phyloP scores from a whole-genome alignment of 228 moss, liverwort and hornwort genomes.

The Sphagnum fallax region DNA sequence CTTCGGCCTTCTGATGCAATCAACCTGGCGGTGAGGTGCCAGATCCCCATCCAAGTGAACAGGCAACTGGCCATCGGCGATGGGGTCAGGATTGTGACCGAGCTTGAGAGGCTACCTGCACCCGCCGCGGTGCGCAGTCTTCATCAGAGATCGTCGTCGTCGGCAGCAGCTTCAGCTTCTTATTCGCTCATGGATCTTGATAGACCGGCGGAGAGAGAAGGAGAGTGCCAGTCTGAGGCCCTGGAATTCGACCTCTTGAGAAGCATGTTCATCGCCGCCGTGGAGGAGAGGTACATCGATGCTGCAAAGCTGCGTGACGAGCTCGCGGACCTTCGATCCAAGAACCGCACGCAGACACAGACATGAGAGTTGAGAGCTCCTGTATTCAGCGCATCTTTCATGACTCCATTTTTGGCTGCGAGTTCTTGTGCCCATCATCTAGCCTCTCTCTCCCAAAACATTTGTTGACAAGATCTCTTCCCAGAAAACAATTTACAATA shows the following conservation, averaged over 20 bases:
- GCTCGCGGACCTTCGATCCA: constrained; percentile 73
- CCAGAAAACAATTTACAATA: too few species aligned
- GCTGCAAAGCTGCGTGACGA: constrained; percentile 82
- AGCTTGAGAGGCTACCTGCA: constrained; percentile 56
- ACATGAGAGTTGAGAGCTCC: constrained; percentile 11
- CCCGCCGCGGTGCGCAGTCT: constrained; percentile 31
- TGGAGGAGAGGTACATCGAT: constrained; percentile 90
- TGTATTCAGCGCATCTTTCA: too few species aligned
- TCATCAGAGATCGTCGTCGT: too few species aligned
- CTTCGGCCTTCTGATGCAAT: constrained; percentile 92
- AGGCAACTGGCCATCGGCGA: constrained; percentile 80
- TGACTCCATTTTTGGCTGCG: too few species aligned
- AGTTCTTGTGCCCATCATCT: too few species aligned
- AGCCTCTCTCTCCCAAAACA: too few species aligned
- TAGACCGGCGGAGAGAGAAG: constrained; percentile 29
- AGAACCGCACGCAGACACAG: constrained; percentile 83
- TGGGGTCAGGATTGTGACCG: constrained; percentile 73
- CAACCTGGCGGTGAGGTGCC: constrained; percentile 86
- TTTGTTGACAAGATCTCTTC: too few species aligned
- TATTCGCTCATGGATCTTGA: constrained; percentile 62
- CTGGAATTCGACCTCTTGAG: constrained; percentile 86
- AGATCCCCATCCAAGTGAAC: constrained; percentile 91
- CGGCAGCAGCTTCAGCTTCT: too few species aligned
- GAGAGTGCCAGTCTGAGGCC: constrained; percentile 48
- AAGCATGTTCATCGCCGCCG: constrained; percentile 92